phyloP scores from a whole-genome alignment of 495 filamentous ascomycete genomes.

The Cryomyces minteri region DNA sequence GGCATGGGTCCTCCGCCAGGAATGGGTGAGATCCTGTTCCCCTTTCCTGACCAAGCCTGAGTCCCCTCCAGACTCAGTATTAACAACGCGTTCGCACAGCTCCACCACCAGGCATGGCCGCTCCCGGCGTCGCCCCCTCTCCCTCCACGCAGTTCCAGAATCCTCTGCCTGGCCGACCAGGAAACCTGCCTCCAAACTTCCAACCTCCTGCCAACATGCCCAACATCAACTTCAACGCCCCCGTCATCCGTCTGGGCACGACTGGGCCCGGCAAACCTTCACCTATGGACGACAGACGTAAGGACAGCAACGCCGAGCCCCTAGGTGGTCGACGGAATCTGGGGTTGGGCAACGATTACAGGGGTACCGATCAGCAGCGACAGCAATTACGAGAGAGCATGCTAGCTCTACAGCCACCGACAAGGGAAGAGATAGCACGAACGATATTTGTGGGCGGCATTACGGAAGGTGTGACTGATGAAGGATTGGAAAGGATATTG shows the following conservation, averaged over 20 bases:
- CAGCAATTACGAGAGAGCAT: constrained; percentile 54
- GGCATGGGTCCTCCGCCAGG: constrained; percentile 47
- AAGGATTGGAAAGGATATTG: constrained; percentile 68
- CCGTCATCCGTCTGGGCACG: constrained; percentile 81
- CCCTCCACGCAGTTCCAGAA: constrained; percentile 58
- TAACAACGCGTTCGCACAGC: constrained; percentile 16
- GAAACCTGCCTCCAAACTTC: constrained; percentile 65
- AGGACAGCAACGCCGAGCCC: constrained; percentile 28
- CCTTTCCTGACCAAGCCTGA: background rate
- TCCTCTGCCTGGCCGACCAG: constrained; percentile 58
- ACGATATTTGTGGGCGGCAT: constrained; percentile 85
- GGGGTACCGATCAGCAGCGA: constrained; percentile 44
- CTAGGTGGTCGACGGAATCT: constrained; percentile 30
- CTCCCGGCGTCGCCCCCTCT: constrained; percentile 54
- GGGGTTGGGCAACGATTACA: constrained; percentile 45
- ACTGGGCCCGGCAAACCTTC: constrained; percentile 47
- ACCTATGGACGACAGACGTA: constrained; percentile 22
- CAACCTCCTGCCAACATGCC: constrained; percentile 85
- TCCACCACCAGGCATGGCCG: constrained; percentile 54
- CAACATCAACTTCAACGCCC: constrained; percentile 95
- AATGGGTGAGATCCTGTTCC: background rate
- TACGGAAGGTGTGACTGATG: constrained; percentile 59
- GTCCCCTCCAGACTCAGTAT: background rate
- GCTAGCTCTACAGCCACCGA: constrained; percentile 67
- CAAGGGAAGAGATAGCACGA: constrained; percentile 71